These are phyloP conservation scores for Nepenthes mirabilis DNA, from an alignment of 148 eudicot genomes.

Conservation along the genomic window DNA sequence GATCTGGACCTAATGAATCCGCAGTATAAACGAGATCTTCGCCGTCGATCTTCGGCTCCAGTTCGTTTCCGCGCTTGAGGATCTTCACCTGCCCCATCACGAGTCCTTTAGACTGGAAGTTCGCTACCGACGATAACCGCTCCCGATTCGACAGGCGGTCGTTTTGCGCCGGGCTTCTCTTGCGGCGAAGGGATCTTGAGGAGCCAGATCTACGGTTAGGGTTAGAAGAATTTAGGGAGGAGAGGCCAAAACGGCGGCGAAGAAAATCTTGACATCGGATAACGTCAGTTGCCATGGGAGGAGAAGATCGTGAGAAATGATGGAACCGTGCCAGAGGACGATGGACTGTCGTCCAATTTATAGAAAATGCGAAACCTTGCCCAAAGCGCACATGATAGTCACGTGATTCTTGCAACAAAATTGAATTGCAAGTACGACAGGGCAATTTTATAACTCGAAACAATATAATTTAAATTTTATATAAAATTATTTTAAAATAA, in stretches of 20 bases:
- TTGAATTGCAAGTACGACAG: too few species aligned
- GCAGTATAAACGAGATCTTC: constrained; percentile 22
- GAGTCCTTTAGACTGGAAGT: constrained; percentile 2
- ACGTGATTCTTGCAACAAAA: too few species aligned
- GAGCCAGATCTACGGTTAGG: constrained; percentile 7
- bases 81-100: constrained; percentile 38
- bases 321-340: too few species aligned
- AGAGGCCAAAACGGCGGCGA: constrained; percentile 6
- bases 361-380: too few species aligned
- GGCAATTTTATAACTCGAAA: too few species aligned
- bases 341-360: too few species aligned
- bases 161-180: constrained; percentile 15
- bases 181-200: constrained; percentile 17
- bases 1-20: constrained; percentile 46
- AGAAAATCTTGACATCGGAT: constrained; percentile 23
- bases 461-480: too few species aligned
- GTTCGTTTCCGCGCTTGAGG: constrained; percentile 34
- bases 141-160: constrained; percentile 1
- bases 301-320: constrained; percentile 1
- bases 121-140: neutral
- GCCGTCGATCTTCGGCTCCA: constrained; percentile 13
- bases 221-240: constrained; percentile 6
- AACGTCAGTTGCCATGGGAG: constrained; percentile 25
- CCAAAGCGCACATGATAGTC: too few species aligned
- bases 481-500: too few species aligned